phyloP scores from a whole-genome alignment of 148 eudicot genomes.

The Chenopodium quinoa region DNA sequence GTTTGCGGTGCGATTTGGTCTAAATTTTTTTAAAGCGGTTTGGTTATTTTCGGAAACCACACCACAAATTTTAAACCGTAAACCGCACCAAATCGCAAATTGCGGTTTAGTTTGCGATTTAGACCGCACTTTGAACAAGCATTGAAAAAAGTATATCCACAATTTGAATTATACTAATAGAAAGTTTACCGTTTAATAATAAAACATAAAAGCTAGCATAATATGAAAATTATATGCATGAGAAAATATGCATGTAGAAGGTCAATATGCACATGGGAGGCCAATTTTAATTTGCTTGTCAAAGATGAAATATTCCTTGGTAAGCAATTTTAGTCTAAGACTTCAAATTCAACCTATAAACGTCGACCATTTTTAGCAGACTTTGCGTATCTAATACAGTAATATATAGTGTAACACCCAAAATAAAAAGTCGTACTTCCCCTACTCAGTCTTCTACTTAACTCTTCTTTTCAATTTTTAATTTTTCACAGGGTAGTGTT shows the following conservation, averaged over 20 bases:
- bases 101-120: no score
- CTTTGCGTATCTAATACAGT: background rate
- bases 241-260: background rate
- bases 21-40: no score
- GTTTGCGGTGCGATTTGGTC: no score
- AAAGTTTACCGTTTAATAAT: background rate
- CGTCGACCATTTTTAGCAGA: background rate
- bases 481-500: no score
- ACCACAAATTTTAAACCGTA: no score
- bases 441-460: no score
- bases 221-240: background rate
- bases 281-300: constrained; percentile 15
- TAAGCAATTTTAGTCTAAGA: constrained; percentile 3
- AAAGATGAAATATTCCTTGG: constrained; percentile 16
- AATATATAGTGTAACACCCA: no score
- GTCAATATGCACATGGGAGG: constrained; percentile 30
- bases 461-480: no score
- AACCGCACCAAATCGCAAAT: no score
- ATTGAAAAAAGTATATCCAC: background rate
- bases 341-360: background rate
- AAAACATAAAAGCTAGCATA: background rate
- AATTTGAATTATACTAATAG: background rate
- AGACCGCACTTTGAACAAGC: no score
- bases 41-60: no score
- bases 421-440: no score